These are phyloP conservation scores for Botrytis cinerea DNA, from an alignment of 2,329 filamentous ascomycete species.

Conservation along the genomic window DNA sequence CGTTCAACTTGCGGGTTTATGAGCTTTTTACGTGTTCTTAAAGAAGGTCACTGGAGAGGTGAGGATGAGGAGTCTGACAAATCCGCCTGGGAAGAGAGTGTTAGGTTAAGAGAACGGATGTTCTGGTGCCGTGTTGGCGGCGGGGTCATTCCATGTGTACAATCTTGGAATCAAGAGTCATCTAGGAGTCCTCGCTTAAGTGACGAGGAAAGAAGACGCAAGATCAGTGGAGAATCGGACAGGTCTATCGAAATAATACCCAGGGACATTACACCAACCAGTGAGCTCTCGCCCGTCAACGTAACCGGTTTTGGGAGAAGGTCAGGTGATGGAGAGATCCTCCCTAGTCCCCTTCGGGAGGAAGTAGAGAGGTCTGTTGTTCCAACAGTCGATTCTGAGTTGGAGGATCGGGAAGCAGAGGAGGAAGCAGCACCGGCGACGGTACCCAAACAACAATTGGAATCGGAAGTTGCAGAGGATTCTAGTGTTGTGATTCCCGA, in stretches of 20 bases:
- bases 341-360: conserved; percentile 21
- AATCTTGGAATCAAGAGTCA: conserved; percentile 33
- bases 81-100: conserved; percentile 91
- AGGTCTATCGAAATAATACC: conserved; percentile 39
- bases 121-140: conserved; percentile 95
- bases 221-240: conserved; percentile 38
- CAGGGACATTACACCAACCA: conserved; percentile 38
- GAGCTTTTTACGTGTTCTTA: conserved; percentile 85
- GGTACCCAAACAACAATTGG: neutral
- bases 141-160: conserved; percentile 70
- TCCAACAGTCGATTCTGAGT: neutral
- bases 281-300: conserved; percentile 26
- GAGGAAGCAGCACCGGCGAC: neutral
- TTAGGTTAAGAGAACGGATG: conserved; percentile 87
- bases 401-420: neutral
- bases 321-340: conserved; percentile 12
- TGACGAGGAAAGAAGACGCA: conserved; percentile 37
- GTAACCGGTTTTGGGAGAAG: conserved; percentile 9
- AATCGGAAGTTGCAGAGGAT: neutral
- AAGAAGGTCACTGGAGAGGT: conserved; percentile 87
- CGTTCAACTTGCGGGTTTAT: conserved; percentile 91
- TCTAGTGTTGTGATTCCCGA: neutral
- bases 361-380: conserved; percentile 11
- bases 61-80: conserved; percentile 83
- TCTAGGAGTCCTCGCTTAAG: conserved; percentile 36